Percentiles rank a stretch among this genome's conserved stretches.
Conservation (phyloP, 2,329 filamentous ascomycete species). For the Aspergillus spinulosporus region DNA sequence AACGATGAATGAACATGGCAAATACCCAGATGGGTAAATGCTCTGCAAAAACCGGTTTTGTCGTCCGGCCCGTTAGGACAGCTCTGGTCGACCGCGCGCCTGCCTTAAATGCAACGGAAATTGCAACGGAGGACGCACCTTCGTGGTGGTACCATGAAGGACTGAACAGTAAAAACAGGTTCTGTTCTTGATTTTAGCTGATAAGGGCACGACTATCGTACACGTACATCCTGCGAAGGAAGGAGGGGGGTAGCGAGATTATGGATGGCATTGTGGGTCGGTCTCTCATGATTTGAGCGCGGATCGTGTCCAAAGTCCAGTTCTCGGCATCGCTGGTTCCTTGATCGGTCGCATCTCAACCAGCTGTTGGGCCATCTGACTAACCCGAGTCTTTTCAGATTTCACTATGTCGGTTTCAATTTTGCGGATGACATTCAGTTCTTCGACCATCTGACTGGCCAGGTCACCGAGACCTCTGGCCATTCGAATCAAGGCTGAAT, state of each 20-base stretch:
- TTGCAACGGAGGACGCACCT: not conserved
- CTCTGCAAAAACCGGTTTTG: constrained; percentile 11
- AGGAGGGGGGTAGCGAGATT: not conserved
- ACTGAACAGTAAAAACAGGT: constrained; percentile 2
- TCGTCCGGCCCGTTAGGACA: not conserved
- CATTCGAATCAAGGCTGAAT: constrained; percentile 36
- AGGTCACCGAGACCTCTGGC: constrained; percentile 32
- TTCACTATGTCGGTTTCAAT: constrained; percentile 38
- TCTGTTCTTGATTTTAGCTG: not conserved
- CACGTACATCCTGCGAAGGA: not conserved
- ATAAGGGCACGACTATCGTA: not conserved
- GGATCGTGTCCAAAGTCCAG: constrained; percentile 31
- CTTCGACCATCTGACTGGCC: constrained; percentile 38
- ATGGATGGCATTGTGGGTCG: not conserved
- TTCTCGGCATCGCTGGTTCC: constrained; percentile 11
- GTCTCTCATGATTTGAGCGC: constrained; percentile 17
- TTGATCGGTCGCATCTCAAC: constrained; percentile 11
- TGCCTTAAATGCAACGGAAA: not conserved
- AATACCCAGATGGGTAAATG: not conserved
- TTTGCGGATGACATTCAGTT: constrained; percentile 37
- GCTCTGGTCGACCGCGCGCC: not conserved
- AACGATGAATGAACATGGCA: not conserved
- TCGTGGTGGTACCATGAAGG: not conserved
- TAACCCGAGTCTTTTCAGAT: constrained; percentile 37
- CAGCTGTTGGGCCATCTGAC: constrained; percentile 31